phyloP scores from a whole-genome alignment of 495 filamentous ascomycete genomes.

The Xylaria sp. region DNA sequence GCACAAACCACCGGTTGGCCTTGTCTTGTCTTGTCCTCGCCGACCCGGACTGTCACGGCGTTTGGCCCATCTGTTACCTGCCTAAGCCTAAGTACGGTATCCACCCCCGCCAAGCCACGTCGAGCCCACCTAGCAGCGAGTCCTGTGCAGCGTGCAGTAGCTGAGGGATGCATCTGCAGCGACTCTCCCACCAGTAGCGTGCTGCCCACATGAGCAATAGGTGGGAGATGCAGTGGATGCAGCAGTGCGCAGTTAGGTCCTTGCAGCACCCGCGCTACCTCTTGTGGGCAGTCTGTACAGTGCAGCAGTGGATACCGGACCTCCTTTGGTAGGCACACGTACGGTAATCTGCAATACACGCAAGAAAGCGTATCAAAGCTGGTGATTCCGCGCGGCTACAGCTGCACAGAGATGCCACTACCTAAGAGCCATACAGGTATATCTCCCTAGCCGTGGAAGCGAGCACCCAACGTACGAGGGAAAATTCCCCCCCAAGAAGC shows the following conservation, averaged over 20 bases:
- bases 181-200: conserved; percentile 11
- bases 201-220: not conserved
- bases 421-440: not conserved
- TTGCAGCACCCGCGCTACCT: conserved; percentile 17
- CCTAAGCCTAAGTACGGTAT: not conserved
- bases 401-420: not conserved
- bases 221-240: conserved; percentile 7
- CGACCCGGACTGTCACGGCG: not conserved
- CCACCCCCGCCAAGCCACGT: conserved; percentile 11
- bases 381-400: not conserved
- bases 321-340: not conserved
- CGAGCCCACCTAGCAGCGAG: conserved; percentile 29
- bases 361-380: not conserved
- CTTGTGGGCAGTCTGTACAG: not conserved
- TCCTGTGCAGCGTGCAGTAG: conserved; percentile 21
- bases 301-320: not conserved
- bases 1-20: not conserved
- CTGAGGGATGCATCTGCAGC: conserved; percentile 28
- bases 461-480: not conserved
- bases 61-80: conserved; percentile 3
- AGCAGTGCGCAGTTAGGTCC: conserved; percentile 21
- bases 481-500: not conserved
- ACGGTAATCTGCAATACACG: not conserved
- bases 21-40: conserved; percentile 8
- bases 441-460: not conserved